A percentile compares a stretch with the other conserved stretches of the same genome.
These are phyloP conservation scores for Solanum hybrid DNA, from an alignment of 305 asterid genomes.

Conservation along the genomic window DNA sequence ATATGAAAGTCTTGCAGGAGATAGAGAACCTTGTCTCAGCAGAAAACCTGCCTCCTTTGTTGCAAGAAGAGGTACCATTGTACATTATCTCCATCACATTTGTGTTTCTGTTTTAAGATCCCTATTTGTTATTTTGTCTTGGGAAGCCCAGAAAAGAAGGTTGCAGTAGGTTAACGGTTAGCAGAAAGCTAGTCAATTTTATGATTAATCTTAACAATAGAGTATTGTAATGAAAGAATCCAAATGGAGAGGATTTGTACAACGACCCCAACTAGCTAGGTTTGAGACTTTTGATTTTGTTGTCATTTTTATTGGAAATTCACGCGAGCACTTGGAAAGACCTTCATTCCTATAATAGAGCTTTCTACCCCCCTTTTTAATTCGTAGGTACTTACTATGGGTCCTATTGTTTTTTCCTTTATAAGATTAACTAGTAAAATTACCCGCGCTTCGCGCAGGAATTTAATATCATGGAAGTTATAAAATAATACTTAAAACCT, in stretches of 20 bases:
- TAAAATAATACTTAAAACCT: no score
- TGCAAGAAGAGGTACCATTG: constrained; percentile 74
- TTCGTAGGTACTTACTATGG: no score
- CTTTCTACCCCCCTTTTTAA: no score
- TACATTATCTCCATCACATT: not conserved
- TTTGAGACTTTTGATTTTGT: not conserved
- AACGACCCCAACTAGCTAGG: not conserved
- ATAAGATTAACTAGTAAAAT: no score
- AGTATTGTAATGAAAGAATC: not conserved
- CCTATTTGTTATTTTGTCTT: not conserved
- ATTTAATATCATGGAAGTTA: no score
- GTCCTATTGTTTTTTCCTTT: no score
- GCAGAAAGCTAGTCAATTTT: not conserved
- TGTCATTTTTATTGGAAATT: not conserved
- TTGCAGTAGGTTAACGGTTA: not conserved
- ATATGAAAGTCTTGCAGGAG: constrained; percentile 50
- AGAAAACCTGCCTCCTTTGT: constrained; percentile 49
- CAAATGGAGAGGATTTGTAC: not conserved
- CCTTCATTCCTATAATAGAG: no score
- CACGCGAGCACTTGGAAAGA: no score
- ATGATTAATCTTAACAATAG: not conserved
- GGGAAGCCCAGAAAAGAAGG: not conserved
- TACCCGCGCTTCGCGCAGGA: no score
- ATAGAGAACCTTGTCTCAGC: constrained; percentile 41
- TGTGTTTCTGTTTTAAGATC: not conserved